phyloP scores from a whole-genome alignment of 148 eudicot species.

The Spergularia bocconei region DNA sequence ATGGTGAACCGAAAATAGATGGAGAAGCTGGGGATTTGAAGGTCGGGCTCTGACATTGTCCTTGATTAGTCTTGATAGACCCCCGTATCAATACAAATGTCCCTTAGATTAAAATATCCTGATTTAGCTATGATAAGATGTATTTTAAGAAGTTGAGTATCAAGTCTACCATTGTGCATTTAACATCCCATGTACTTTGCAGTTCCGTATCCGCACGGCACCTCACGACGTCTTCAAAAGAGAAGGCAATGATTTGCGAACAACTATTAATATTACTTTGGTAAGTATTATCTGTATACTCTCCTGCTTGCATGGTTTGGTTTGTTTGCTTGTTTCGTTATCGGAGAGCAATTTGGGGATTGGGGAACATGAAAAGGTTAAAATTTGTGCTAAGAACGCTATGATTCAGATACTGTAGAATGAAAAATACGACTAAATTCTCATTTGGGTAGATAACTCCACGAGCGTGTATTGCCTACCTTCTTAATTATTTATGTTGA shows the following conservation, averaged over 20 bases:
- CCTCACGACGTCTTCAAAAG: constrained; percentile 83
- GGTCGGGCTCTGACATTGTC: constrained; percentile 35
- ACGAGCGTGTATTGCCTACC: no score
- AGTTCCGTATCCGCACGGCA: constrained; percentile 91
- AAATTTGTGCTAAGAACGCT: no score
- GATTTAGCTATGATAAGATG: no score
- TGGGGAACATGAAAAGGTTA: not conserved
- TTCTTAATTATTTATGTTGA: no score
- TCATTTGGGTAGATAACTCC: no score
- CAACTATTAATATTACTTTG: constrained; percentile 78
- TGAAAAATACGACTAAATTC: no score
- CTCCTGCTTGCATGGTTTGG: not conserved
- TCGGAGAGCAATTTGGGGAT: not conserved
- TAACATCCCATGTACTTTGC: constrained; percentile 19
- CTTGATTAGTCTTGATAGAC: not conserved
- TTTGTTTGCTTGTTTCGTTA: not conserved
- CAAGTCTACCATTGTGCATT: not conserved
- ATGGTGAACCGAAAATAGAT: constrained; percentile 90
- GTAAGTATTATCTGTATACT: constrained; percentile 36
- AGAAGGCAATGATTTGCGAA: constrained; percentile 82
- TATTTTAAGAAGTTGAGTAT: not conserved
- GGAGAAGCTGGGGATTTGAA: constrained; percentile 94
- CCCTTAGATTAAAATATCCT: not conserved
- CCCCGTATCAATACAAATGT: not conserved
- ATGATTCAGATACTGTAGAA: no score